Percentiles rank a stretch among this genome's conserved stretches.
Conservation (phyloP, 805 yeast genomes). For the Danielia oregonensis region DNA sequence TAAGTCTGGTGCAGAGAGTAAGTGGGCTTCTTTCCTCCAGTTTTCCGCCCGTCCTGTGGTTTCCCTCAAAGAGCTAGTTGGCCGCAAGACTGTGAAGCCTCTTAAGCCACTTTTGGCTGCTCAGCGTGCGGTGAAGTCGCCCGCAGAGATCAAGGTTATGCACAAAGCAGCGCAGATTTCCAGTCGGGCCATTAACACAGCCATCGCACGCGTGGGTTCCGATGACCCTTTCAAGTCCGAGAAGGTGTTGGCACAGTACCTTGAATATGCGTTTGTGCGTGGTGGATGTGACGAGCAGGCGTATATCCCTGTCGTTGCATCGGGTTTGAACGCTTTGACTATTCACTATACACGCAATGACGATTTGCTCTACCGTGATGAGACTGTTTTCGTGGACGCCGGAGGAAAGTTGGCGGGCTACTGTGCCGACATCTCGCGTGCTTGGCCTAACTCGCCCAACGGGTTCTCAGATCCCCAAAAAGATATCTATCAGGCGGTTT, state of each 20-base stretch:
- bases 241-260: slow-evolving; percentile 69
- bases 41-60: slow-evolving; percentile 6
- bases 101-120: slow-evolving; percentile 41
- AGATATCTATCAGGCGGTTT: slow-evolving; percentile 84
- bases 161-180: slow-evolving; percentile 80
- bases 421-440: slow-evolving; percentile 91
- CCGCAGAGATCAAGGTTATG: slow-evolving; percentile 73
- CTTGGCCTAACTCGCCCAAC: slow-evolving; percentile 85
- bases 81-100: slow-evolving; percentile 39
- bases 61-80: slow-evolving; percentile 19
- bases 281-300: slow-evolving; percentile 92
- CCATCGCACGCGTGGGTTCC: slow-evolving; percentile 57
- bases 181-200: slow-evolving; percentile 77
- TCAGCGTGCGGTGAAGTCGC: slow-evolving; percentile 69
- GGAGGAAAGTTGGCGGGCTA: slow-evolving; percentile 93
- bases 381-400: slow-evolving; percentile 89
- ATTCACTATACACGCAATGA: slow-evolving; percentile 95
- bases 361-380: slow-evolving; percentile 70
- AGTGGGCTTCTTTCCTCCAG: slow-evolving; percentile 18
- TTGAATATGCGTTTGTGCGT: slow-evolving; percentile 76
- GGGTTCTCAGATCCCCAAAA: slow-evolving; percentile 72
- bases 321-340: slow-evolving; percentile 84
- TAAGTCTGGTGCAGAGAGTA: slow-evolving; percentile 6
- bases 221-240: slow-evolving; percentile 57
- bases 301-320: slow-evolving; percentile 94